A percentile compares a stretch with the other conserved stretches of the same genome.
Evolutionary conservation across 768 basidiomycete species (phyloP).

Genomic region (Podaxis carcinomalis): DNA sequence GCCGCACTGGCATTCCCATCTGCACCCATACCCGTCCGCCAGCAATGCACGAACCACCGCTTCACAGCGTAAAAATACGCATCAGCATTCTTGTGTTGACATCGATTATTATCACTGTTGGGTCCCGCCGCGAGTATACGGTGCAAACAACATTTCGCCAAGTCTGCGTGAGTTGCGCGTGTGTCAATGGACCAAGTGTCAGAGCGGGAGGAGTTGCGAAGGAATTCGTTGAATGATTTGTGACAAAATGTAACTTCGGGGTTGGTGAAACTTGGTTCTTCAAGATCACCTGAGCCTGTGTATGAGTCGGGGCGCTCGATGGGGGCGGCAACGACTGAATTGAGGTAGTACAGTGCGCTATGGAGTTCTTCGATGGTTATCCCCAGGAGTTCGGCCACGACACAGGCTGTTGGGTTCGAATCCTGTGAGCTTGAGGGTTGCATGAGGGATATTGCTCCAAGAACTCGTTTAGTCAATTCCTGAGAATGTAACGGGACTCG

Average conservation of each 20-base stretch:
- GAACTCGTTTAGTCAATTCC: neutral
- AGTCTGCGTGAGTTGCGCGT: neutral
- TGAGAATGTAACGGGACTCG: neutral
- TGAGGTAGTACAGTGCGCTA: neutral
- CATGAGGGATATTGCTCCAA: slow-evolving; percentile 2
- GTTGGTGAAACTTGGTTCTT: neutral
- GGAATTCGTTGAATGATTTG: slow-evolving; percentile 3
- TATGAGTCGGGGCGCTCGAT: neutral
- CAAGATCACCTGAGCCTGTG: neutral
- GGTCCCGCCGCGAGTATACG: neutral
- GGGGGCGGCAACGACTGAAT: neutral
- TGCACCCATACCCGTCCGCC: neutral
- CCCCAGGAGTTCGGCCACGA: neutral
- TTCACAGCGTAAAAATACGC: neutral
- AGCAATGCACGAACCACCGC: slow-evolving; percentile 4
- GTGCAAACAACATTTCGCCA: slow-evolving; percentile 1
- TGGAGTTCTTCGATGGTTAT: neutral
- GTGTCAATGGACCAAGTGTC: neutral
- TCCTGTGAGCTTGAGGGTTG: slow-evolving; percentile 1
- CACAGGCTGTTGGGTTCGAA: neutral
- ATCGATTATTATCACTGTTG: neutral
- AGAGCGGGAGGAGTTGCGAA: neutral
- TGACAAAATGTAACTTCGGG: neutral
- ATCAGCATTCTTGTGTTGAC: neutral
- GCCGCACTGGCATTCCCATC: neutral